Evolutionary conservation across 768 basidiomycete genomes (phyloP).

Genomic region (Hortiboletus flavorubellus): DNA sequence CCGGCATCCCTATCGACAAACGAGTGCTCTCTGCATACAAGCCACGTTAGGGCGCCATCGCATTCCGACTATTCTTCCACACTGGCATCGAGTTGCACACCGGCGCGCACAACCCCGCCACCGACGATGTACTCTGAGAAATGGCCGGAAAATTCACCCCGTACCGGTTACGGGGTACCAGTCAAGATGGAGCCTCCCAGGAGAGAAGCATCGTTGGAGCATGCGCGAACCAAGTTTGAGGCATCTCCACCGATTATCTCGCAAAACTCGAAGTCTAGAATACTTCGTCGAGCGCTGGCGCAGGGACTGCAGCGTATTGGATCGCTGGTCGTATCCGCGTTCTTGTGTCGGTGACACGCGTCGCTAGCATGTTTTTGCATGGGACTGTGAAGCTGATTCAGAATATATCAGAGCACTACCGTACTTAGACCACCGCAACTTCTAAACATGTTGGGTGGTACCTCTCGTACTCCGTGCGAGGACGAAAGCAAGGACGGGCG

Average conservation of each 20-base stretch:
- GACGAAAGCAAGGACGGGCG: conserved; percentile 9
- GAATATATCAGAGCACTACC: conserved; percentile 21
- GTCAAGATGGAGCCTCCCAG: conserved; percentile 23
- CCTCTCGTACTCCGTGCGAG: conserved; percentile 12
- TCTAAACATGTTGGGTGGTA: conserved; percentile 3
- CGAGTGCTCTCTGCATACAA: conserved; percentile 15
- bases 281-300: conserved; percentile 23
- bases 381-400: conserved; percentile 23
- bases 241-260: conserved; percentile 17
- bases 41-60: conserved; percentile 18
- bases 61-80: conserved; percentile 26
- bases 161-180: conserved; percentile 20
- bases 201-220: conserved; percentile 23
- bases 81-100: conserved; percentile 24
- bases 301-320: conserved; percentile 26
- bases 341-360: conserved; percentile 29
- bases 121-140: conserved; percentile 32
- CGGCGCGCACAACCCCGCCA: conserved; percentile 29
- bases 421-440: conserved; percentile 17
- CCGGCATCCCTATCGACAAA: conserved; percentile 26
- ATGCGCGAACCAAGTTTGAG: conserved; percentile 21
- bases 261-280: conserved; percentile 21
- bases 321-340: conserved; percentile 29
- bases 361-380: conserved; percentile 11
- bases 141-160: conserved; percentile 24